Evolutionary conservation across 202 grass and related monocot genomes (phyloP).

Genomic region (Cymbopogon flexuosus): DNA sequence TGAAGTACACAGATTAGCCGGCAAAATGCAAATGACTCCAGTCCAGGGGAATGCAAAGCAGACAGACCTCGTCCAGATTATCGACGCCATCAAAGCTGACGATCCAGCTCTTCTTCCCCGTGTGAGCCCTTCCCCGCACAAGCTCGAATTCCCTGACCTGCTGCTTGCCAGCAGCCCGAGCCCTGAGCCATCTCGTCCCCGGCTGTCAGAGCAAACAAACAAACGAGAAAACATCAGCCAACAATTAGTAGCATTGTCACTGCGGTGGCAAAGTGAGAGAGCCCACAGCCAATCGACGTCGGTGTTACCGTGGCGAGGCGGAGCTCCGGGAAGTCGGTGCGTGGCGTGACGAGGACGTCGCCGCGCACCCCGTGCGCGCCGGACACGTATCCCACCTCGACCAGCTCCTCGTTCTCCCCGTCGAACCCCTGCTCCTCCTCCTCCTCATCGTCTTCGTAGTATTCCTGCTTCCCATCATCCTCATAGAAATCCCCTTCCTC

Average conservation of each 20-base stretch:
- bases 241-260: not conserved
- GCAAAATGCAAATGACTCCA: not conserved
- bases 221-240: not conserved
- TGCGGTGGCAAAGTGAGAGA: not conserved
- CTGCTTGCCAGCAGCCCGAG: conserved; percentile 56
- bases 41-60: not conserved
- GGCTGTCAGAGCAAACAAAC: conserved; percentile 41
- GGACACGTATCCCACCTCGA: conserved; percentile 66
- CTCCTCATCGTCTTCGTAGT: not conserved
- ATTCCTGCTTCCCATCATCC: not conserved
- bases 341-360: conserved; percentile 72
- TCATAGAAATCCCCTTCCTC: not conserved
- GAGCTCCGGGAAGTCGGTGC: conserved; percentile 83
- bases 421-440: conserved; percentile 15
- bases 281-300: not conserved
- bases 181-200: conserved; percentile 74
- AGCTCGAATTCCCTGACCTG: conserved; percentile 61
- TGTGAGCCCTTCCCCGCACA: conserved; percentile 54
- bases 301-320: conserved; percentile 66
- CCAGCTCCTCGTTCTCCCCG: conserved; percentile 27
- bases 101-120: conserved; percentile 84
- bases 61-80: conserved; percentile 60
- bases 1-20: not conserved
- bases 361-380: conserved; percentile 70
- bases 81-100: conserved; percentile 65